phyloP scores from a whole-genome alignment of 202 grass and related monocot species.

The Setaria viridis region DNA sequence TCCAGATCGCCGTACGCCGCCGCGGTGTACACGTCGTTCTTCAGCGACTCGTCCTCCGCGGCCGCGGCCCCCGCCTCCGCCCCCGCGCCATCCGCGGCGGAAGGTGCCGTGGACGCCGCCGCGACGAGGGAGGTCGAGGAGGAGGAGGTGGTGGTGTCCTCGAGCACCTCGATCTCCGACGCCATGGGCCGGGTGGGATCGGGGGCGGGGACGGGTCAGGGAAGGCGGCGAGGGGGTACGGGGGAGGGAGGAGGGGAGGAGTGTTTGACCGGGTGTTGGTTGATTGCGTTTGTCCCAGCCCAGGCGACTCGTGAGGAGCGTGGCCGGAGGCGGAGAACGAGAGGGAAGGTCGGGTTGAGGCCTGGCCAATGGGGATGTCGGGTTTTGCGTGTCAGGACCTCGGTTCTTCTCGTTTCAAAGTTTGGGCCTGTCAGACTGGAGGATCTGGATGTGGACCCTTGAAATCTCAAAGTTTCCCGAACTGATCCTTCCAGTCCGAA shows the following conservation, averaged over 20 bases:
- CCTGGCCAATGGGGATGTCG: neutral
- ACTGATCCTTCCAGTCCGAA: neutral
- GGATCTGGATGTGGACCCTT: neutral
- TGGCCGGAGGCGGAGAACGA: constrained; percentile 47
- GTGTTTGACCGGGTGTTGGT: constrained; percentile 47
- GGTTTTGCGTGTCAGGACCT: constrained; percentile 5
- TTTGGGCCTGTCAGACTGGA: neutral
- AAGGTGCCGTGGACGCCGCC: neutral
- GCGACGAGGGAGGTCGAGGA: neutral
- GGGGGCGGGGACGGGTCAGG: constrained; percentile 1
- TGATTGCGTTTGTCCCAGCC: constrained; percentile 13
- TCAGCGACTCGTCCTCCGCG: constrained; percentile 66
- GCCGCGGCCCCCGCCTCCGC: neutral
- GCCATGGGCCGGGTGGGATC: constrained; percentile 48
- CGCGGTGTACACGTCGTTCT: constrained; percentile 97
- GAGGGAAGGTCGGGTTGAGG: neutral
- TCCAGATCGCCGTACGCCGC: constrained; percentile 99
- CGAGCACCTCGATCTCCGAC: constrained; percentile 71
- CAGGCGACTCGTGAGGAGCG: neutral
- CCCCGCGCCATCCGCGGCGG: neutral
- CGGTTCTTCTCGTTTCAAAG: neutral
- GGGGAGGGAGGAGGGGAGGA: neutral
- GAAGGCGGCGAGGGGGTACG: neutral
- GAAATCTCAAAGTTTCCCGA: neutral
- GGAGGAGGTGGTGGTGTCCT: constrained; percentile 55